Base-by-base conservation (phyloP, 352 stramenopile genomes). In the Paralagenidium karlingii region DNA sequence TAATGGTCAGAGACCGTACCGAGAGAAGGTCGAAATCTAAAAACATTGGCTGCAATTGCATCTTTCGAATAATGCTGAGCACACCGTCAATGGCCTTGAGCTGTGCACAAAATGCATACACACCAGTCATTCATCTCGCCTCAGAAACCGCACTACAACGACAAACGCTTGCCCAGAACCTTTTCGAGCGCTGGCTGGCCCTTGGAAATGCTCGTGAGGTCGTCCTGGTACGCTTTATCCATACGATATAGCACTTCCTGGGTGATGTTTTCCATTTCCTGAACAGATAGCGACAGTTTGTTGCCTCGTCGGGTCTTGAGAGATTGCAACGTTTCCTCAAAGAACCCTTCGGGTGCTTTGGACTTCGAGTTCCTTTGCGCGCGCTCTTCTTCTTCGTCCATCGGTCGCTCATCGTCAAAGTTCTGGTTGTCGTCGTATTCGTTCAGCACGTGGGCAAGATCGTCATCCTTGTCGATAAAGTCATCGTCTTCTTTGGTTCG, bases 231-330 rank as follows among this genome's bases (percentile, higher is more conserved):
- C 9, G 78, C 78, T 52, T 92, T 92, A 55, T 92, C 78, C 75
- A 92, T 89, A 34, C 69, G 74, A 49, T 86, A 92, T 27, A 92
- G 70, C 47, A 92, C 68, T 31, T 92, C 78, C 55, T 92, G 78
- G 4, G 71, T 81, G 30, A 92, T 67, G 42, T 82, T 68, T 34
- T 92, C 78, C 68, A 85, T 85, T 40, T 92, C 78, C 51, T 92
- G 78, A 24, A 61, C 60, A 30, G 75, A 92, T 41, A 92, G 49
- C 32, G 78, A 70, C 51, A 92, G 63, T 43, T 92, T 92, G 18
- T 57, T 43, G 11, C 22, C 27, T 18, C 74, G 69, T 15, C 78
- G 68, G 12, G 78, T 86, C 60, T 92, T 92, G 24, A 92, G 69
- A 19, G 73, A 83, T 45, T 84, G 78, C 36, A 92, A 56, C 21